Evolutionary conservation across 129 eudicot species (phyloP).

Genomic region (Mikania micrantha): DNA sequence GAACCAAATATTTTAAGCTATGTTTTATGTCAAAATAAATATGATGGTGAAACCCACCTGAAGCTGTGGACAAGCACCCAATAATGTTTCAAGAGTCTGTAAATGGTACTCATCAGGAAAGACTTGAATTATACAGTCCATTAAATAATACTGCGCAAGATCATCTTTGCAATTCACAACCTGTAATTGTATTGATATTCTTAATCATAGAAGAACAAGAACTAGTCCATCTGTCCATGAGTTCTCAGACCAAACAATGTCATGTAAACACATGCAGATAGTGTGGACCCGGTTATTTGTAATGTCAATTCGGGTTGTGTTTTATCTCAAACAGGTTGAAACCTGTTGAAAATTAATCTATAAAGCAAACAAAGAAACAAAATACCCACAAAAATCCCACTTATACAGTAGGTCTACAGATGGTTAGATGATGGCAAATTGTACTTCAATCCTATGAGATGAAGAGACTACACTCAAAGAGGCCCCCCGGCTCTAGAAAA

Average conservation of each 20-base stretch:
- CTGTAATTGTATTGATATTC: slow-evolving; percentile 34
- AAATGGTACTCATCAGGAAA: slow-evolving; percentile 95
- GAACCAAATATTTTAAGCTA: background rate
- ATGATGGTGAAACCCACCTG: slow-evolving; percentile 50
- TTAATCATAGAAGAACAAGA: slow-evolving; percentile 14
- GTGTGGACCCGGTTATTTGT: background rate
- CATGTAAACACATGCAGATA: background rate
- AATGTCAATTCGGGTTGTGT: background rate
- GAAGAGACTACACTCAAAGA: too few species aligned
- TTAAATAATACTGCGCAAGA: slow-evolving; percentile 84
- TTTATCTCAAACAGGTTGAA: background rate
- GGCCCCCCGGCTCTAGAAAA: too few species aligned
- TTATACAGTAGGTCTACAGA: too few species aligned
- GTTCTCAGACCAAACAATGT: background rate
- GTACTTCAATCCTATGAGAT: too few species aligned
- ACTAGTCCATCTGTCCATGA: background rate
- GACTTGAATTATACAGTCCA: slow-evolving; percentile 97
- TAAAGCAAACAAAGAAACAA: background rate
- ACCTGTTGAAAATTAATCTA: background rate
- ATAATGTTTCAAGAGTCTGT: slow-evolving; percentile 85
- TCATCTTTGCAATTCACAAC: slow-evolving; percentile 98
- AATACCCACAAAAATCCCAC: too few species aligned
- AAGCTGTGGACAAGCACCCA: slow-evolving; percentile 97
- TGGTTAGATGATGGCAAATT: too few species aligned
- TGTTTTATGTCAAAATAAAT: background rate